phyloP scores from a whole-genome alignment of 1,139 yeast genomes.

The Pichiaceae sp. region DNA sequence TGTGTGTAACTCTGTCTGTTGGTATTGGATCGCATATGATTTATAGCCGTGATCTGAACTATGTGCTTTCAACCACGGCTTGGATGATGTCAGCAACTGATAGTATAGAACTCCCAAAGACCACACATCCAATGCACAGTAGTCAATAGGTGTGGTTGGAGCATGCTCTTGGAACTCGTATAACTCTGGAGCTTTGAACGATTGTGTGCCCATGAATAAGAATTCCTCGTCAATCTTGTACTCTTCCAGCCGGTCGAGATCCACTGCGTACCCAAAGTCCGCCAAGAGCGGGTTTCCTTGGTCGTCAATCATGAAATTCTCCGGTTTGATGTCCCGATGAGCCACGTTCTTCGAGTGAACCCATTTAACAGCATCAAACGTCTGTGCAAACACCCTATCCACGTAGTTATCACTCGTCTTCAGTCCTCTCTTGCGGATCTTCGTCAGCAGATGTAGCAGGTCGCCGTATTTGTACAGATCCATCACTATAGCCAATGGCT shows the following conservation, averaged over 20 bases:
- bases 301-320: slow-evolving; percentile 39
- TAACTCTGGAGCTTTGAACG: slow-evolving; percentile 51
- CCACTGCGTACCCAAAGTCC: slow-evolving; percentile 46
- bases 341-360: slow-evolving; percentile 36
- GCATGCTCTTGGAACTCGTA: slow-evolving; percentile 21
- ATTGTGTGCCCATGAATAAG: slow-evolving; percentile 39
- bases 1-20: not conserved
- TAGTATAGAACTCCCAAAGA: slow-evolving; percentile 43
- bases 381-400: slow-evolving; percentile 40
- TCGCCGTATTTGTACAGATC: slow-evolving; percentile 43
- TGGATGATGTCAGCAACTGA: slow-evolving; percentile 34
- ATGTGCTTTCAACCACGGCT: slow-evolving; percentile 40
- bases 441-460: slow-evolving; percentile 33
- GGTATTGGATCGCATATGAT: slow-evolving; percentile 17
- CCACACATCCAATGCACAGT: slow-evolving; percentile 40
- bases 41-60: slow-evolving; percentile 16
- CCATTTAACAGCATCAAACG: slow-evolving; percentile 36
- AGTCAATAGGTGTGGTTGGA: slow-evolving; percentile 10
- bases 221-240: slow-evolving; percentile 21
- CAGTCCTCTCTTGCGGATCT: slow-evolving; percentile 27
- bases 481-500: slow-evolving; percentile 18
- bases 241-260: slow-evolving; percentile 20
- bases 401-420: slow-evolving; percentile 18
- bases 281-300: slow-evolving; percentile 38
- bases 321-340: slow-evolving; percentile 52